These are phyloP conservation scores for Hypoxylon intermedium DNA, from an alignment of 495 filamentous ascomycete genomes.

Conservation along the genomic window DNA sequence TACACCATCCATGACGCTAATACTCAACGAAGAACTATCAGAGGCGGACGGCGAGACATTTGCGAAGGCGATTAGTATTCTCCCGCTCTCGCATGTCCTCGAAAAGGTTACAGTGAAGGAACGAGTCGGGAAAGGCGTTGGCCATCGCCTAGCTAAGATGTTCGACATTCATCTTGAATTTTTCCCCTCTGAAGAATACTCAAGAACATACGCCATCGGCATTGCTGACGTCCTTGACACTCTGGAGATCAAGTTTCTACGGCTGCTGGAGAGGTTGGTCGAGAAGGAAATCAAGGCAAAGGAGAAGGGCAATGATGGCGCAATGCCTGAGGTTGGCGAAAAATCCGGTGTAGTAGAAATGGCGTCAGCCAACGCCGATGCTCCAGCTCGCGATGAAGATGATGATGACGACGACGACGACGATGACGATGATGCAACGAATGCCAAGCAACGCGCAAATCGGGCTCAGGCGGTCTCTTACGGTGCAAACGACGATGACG, in stretches of 20 bases:
- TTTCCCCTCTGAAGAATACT: constrained; percentile 85
- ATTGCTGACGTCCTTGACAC: constrained; percentile 76
- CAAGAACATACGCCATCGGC: constrained; percentile 80
- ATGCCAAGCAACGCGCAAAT: constrained; percentile 75
- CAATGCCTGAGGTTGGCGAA: constrained; percentile 81
- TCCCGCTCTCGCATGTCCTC: constrained; percentile 84
- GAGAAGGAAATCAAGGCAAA: constrained; percentile 82
- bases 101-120: constrained; percentile 84
- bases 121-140: constrained; percentile 69
- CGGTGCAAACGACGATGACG: constrained; percentile 89
- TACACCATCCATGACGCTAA: constrained; percentile 90
- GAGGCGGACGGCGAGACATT: constrained; percentile 76
- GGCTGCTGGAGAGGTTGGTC: constrained; percentile 68
- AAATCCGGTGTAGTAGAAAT: constrained; percentile 75
- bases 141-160: constrained; percentile 74
- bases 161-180: constrained; percentile 83
- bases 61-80: constrained; percentile 89
- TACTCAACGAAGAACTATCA: constrained; percentile 74
- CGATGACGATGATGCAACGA: constrained; percentile 89
- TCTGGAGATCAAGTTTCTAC: constrained; percentile 81
- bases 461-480: constrained; percentile 83
- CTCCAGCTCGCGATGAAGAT: constrained; percentile 63
- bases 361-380: constrained; percentile 48
- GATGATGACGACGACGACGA: constrained; percentile 79
- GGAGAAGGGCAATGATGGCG: constrained; percentile 66